Percentiles rank a stretch among this genome's conserved stretches.
Conservation (phyloP, 2,329 filamentous ascomycete species). For the Xylaria sp. region DNA sequence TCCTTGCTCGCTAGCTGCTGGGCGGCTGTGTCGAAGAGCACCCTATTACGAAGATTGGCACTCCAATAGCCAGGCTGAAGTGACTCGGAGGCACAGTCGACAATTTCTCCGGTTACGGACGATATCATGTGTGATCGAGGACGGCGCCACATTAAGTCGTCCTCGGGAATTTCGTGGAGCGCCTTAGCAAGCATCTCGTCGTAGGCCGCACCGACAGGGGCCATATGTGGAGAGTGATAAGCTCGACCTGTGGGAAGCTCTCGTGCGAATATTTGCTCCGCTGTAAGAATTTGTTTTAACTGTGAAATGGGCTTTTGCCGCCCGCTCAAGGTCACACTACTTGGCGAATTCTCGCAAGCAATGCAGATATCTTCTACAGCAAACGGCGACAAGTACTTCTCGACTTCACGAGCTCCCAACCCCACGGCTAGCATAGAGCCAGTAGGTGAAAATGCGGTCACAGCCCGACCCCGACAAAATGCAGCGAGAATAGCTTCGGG, state of each 20-base stretch:
- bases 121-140: conserved; percentile 39
- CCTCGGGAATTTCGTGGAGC: conserved; percentile 29
- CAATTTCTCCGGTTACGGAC: conserved; percentile 41
- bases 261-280: conserved; percentile 60
- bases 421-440: conserved; percentile 52
- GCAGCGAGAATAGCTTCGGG: conserved; percentile 46
- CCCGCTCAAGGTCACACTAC: conserved; percentile 62
- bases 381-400: conserved; percentile 32
- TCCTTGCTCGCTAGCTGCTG: conserved; percentile 51
- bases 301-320: conserved; percentile 56
- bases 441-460: conserved; percentile 26
- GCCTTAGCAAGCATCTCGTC: conserved; percentile 31
- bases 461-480: conserved; percentile 43
- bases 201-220: conserved; percentile 54
- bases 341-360: conserved; percentile 48
- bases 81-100: conserved; percentile 16
- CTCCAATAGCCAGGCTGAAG: conserved; percentile 43
- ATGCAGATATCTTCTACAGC: conserved; percentile 50
- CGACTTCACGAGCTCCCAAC: conserved; percentile 43
- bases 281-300: conserved; percentile 54
- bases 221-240: conserved; percentile 54
- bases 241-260: conserved; percentile 57
- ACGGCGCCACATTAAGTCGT: conserved; percentile 35
- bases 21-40: conserved; percentile 51
- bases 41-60: conserved; percentile 42